Evolutionary conservation across 2,329 filamentous ascomycete genomes (phyloP).

Genomic region (Sclerotinia nivalis): DNA sequence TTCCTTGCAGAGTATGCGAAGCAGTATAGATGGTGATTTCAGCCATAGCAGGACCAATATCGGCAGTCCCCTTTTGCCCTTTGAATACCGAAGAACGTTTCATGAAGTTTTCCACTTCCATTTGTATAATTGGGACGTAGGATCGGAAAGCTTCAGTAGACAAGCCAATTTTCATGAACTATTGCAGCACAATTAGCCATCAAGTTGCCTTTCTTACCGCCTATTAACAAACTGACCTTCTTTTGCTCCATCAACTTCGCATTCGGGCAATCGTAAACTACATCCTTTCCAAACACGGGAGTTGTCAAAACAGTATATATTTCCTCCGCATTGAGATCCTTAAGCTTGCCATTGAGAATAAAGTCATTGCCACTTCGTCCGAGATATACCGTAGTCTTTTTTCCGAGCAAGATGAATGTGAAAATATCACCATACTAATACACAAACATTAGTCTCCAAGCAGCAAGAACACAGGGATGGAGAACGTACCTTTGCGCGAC

Average conservation of each 20-base stretch:
- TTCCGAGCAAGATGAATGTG: conserved; percentile 84
- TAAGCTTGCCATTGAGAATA: conserved; percentile 86
- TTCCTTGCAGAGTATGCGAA: conserved; percentile 80
- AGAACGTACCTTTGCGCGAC: conserved; percentile 67
- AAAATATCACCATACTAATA: conserved; percentile 81
- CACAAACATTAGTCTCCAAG: conserved; percentile 23
- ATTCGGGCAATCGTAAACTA: conserved; percentile 90
- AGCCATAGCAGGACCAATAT: conserved; percentile 75
- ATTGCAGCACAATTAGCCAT: conserved; percentile 27
- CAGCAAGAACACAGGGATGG: conserved; percentile 42
- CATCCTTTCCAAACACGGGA: conserved; percentile 76
- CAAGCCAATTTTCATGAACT: conserved; percentile 81
- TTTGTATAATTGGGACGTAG: conserved; percentile 77
- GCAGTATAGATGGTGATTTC: conserved; percentile 91
- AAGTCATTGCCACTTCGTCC: conserved; percentile 86
- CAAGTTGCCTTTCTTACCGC: conserved; percentile 22
- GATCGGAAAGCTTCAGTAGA: conserved; percentile 71
- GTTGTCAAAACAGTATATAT: conserved; percentile 78
- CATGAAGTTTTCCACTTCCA: conserved; percentile 73
- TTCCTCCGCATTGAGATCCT: conserved; percentile 87
- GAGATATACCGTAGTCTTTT: conserved; percentile 84
- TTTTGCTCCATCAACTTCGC: conserved; percentile 95
- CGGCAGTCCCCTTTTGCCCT: conserved; percentile 64
- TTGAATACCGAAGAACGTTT: conserved; percentile 67
- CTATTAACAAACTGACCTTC: conserved; percentile 59